These are phyloP conservation scores for Collybia nuda DNA, from an alignment of 768 basidiomycete species.

Conservation along the genomic window DNA sequence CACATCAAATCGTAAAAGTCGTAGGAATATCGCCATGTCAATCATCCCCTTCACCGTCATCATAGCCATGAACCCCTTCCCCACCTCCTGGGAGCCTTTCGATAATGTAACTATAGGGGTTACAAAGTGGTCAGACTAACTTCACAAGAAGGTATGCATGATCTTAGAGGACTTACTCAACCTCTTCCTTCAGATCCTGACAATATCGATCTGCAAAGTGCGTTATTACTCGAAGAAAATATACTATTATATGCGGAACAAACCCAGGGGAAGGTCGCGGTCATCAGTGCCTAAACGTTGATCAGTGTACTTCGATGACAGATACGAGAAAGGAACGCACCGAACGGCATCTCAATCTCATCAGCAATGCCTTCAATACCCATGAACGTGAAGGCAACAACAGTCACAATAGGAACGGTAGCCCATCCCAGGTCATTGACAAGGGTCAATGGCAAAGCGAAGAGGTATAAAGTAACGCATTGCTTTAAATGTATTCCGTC, in stretches of 20 bases:
- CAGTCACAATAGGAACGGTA: slow-evolving; percentile 82
- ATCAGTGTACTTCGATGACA: background rate
- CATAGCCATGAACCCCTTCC: slow-evolving; percentile 67
- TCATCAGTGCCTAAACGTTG: slow-evolving; percentile 51
- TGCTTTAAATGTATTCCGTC: slow-evolving; percentile 93
- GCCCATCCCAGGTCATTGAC: slow-evolving; percentile 82
- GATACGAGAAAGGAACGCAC: slow-evolving; percentile 32
- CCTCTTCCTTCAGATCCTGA: slow-evolving; percentile 82
- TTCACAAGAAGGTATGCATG: background rate
- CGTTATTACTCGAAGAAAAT: background rate
- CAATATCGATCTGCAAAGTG: slow-evolving; percentile 70
- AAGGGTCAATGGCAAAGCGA: slow-evolving; percentile 85
- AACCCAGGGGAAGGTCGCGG: slow-evolving; percentile 75
- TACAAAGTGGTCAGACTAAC: slow-evolving; percentile 8
- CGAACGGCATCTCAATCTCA: slow-evolving; percentile 94
- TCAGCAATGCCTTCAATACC: slow-evolving; percentile 95
- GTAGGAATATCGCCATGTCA: slow-evolving; percentile 28
- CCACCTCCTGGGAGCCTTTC: slow-evolving; percentile 73
- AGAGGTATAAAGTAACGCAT: slow-evolving; percentile 91
- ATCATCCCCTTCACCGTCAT: slow-evolving; percentile 83
- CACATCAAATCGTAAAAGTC: background rate
- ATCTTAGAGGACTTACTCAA: slow-evolving; percentile 56
- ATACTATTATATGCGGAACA: slow-evolving; percentile 10
- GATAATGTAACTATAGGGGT: slow-evolving; percentile 58
- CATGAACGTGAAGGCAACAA: slow-evolving; percentile 91